These are phyloP conservation scores for Termitomyces sp. DNA, from an alignment of 768 basidiomycete species.

Conservation along the genomic window DNA sequence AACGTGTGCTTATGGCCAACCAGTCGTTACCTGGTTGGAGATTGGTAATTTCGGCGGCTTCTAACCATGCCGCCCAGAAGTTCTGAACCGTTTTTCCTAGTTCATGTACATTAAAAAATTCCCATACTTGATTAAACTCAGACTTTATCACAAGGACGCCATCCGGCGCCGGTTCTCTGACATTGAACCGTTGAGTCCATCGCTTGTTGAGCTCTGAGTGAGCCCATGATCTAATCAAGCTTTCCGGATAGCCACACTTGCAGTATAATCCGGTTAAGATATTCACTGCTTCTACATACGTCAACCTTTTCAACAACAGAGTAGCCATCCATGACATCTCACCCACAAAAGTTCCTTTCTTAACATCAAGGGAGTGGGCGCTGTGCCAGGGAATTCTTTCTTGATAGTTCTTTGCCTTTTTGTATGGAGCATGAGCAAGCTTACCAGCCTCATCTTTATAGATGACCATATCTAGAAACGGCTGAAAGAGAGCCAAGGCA, in stretches of 20 bases:
- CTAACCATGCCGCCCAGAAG: background rate
- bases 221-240: background rate
- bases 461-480: too few relatives aligned
- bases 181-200: background rate
- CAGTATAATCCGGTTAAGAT: background rate
- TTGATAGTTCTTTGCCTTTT: too few relatives aligned
- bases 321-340: background rate
- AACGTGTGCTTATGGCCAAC: background rate
- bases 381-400: too few relatives aligned
- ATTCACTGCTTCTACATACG: background rate
- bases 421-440: too few relatives aligned
- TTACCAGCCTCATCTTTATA: too few relatives aligned
- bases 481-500: too few relatives aligned
- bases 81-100: background rate
- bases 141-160: background rate
- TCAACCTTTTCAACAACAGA: background rate
- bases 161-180: background rate
- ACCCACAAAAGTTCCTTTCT: too few relatives aligned
- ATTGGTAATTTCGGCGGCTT: background rate
- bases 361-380: too few relatives aligned
- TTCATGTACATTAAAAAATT: background rate
- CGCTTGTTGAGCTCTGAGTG: background rate
- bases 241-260: background rate
- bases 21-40: background rate
- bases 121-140: background rate